These are phyloP conservation scores for Aaosphaeria arxii DNA, from an alignment of 2,329 filamentous ascomycete species.

Conservation along the genomic window DNA sequence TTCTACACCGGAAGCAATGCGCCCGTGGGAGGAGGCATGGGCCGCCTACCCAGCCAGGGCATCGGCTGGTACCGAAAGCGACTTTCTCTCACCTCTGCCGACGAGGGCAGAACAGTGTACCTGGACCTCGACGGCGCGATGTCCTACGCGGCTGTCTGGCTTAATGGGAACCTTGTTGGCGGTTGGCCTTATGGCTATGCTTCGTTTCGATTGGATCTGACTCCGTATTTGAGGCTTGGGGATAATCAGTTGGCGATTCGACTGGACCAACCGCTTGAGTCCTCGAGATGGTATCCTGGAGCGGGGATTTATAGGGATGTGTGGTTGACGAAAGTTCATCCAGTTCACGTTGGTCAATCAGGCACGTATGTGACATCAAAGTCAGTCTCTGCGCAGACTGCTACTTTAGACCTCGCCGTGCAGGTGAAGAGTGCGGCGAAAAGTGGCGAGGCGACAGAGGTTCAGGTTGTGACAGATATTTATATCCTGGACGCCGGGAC, in stretches of 20 bases:
- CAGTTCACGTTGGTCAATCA: constrained; percentile 48
- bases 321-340: constrained; percentile 51
- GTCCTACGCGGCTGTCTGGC: constrained; percentile 52
- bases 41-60: constrained; percentile 47
- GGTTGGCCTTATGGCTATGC: constrained; percentile 54
- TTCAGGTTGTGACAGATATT: constrained; percentile 41
- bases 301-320: constrained; percentile 55
- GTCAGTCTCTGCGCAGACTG: constrained; percentile 44
- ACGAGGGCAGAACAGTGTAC: constrained; percentile 38
- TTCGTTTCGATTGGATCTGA: constrained; percentile 52
- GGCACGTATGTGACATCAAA: constrained; percentile 51
- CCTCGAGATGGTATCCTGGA: constrained; percentile 55
- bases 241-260: constrained; percentile 50
- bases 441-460: constrained; percentile 24
- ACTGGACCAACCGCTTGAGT: constrained; percentile 50
- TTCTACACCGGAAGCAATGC: constrained; percentile 22
- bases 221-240: constrained; percentile 34
- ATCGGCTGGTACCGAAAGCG: constrained; percentile 50
- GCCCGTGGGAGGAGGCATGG: constrained; percentile 38
- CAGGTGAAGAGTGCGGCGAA: constrained; percentile 46
- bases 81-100: constrained; percentile 12
- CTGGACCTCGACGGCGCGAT: constrained; percentile 54
- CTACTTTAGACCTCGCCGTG: constrained; percentile 45
- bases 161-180: constrained; percentile 50
- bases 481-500: constrained; percentile 36